These are phyloP conservation scores for Barnettozyma californica DNA, from an alignment of 805 yeast genomes.

Conservation along the genomic window DNA sequence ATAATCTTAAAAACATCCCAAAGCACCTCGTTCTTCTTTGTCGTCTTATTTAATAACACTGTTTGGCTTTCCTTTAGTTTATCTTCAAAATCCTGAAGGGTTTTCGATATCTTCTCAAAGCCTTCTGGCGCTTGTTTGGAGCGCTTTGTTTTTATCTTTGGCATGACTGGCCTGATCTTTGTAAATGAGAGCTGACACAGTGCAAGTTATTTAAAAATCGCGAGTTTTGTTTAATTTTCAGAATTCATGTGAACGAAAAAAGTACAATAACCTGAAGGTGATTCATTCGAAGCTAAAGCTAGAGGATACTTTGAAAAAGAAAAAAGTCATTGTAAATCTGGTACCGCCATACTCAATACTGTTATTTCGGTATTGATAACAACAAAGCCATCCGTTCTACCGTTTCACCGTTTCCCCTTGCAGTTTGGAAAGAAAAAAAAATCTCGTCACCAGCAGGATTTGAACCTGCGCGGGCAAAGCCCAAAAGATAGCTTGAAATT, in stretches of 20 bases:
- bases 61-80: slow-evolving; percentile 51
- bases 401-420: neutral
- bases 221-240: neutral
- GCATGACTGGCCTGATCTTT: slow-evolving; percentile 31
- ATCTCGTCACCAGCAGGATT: slow-evolving; percentile 41
- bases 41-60: slow-evolving; percentile 33
- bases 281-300: neutral
- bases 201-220: neutral
- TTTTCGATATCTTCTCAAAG: slow-evolving; percentile 60
- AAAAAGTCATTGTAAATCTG: too few relatives aligned
- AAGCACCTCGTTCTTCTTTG: slow-evolving; percentile 47
- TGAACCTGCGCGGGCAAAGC: slow-evolving; percentile 46
- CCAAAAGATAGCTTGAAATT: slow-evolving; percentile 33
- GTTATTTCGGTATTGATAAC: too few relatives aligned
- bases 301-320: too few relatives aligned
- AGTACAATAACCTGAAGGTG: neutral
- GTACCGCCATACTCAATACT: too few relatives aligned
- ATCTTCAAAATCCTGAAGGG: slow-evolving; percentile 52
- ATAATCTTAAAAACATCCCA: slow-evolving; percentile 71
- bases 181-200: neutral
- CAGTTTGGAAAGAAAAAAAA: slow-evolving; percentile 16
- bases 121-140: slow-evolving; percentile 66
- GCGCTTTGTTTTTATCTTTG: slow-evolving; percentile 38
- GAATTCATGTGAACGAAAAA: neutral
- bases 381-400: too few relatives aligned